Evolutionary conservation across 306 rosid species (phyloP).

Genomic region (Ammopiptanthus mongolicus): DNA sequence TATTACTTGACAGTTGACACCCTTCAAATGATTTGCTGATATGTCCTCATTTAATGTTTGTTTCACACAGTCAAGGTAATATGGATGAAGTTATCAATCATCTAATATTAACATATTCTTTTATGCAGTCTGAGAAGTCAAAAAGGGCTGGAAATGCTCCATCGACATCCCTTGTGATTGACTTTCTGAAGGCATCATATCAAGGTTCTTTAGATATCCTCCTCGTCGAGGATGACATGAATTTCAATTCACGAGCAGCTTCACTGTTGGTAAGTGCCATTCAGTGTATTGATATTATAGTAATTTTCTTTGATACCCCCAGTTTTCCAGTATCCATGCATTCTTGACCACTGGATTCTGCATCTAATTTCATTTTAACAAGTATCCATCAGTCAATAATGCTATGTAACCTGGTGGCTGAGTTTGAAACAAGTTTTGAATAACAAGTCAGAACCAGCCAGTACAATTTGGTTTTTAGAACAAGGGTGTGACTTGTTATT

Average conservation of each 20-base stretch:
- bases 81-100: not conserved
- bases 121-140: constrained; percentile 75
- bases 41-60: not conserved
- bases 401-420: not conserved
- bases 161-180: constrained; percentile 55
- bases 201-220: constrained; percentile 60
- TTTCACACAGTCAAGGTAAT: not conserved
- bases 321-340: not conserved
- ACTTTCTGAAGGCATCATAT: constrained; percentile 64
- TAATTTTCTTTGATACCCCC: not conserved
- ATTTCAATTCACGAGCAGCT: constrained; percentile 64
- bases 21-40: constrained; percentile 11
- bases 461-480: no score
- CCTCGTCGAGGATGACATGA: constrained; percentile 81
- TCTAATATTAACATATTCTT: constrained; percentile 7
- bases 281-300: not conserved
- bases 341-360: not conserved
- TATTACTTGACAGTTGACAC: not conserved
- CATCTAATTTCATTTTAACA: constrained; percentile 1
- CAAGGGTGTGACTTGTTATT: no score
- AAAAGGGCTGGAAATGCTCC: constrained; percentile 82
- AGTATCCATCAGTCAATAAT: not conserved
- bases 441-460: not conserved
- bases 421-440: constrained; percentile 5
- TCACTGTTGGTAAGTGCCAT: constrained; percentile 56